Conservation (phyloP, 1,284 basidiomycete species). For the Ustilago bromivora region DNA sequence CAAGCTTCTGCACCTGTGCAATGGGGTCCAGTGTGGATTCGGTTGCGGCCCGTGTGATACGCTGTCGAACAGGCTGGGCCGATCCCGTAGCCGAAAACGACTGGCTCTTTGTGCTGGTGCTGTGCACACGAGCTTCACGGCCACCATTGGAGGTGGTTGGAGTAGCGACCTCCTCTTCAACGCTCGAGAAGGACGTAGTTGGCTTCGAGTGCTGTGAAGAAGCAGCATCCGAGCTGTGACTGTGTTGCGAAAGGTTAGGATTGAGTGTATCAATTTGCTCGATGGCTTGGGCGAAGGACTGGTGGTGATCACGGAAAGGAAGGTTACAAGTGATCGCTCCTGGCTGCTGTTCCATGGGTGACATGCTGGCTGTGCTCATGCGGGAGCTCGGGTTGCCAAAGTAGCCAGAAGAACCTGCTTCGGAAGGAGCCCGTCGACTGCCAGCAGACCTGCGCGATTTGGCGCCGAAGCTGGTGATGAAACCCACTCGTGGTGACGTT, state of each 20-base stretch:
- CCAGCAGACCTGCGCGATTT: slow-evolving; percentile 28
- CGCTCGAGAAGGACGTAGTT: background rate
- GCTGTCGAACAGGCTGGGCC: slow-evolving; percentile 21
- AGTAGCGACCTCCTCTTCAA: background rate
- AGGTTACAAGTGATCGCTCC: slow-evolving; percentile 29
- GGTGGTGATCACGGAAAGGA: slow-evolving; percentile 32
- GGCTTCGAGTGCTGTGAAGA: slow-evolving; percentile 12
- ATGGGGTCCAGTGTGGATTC: slow-evolving; percentile 23
- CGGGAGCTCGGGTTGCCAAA: slow-evolving; percentile 26
- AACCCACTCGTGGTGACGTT: slow-evolving; percentile 25
- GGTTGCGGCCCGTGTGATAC: slow-evolving; percentile 32
- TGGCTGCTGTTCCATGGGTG: slow-evolving; percentile 23
- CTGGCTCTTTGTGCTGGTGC: slow-evolving; percentile 24
- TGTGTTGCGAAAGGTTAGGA: slow-evolving; percentile 23
- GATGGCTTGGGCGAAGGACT: slow-evolving; percentile 30
- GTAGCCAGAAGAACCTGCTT: slow-evolving; percentile 21
- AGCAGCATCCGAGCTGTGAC: slow-evolving; percentile 16
- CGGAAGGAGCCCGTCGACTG: slow-evolving; percentile 26
- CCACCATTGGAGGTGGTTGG: slow-evolving; percentile 6
- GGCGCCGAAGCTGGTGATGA: slow-evolving; percentile 42
- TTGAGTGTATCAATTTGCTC: slow-evolving; percentile 18
- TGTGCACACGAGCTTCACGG: background rate
- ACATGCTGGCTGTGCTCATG: slow-evolving; percentile 34
- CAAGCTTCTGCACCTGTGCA: slow-evolving; percentile 4
- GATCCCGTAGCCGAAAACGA: slow-evolving; percentile 22